Evolutionary conservation across 1,284 basidiomycete species (phyloP).

Genomic region (Rhodotorula sp.): DNA sequence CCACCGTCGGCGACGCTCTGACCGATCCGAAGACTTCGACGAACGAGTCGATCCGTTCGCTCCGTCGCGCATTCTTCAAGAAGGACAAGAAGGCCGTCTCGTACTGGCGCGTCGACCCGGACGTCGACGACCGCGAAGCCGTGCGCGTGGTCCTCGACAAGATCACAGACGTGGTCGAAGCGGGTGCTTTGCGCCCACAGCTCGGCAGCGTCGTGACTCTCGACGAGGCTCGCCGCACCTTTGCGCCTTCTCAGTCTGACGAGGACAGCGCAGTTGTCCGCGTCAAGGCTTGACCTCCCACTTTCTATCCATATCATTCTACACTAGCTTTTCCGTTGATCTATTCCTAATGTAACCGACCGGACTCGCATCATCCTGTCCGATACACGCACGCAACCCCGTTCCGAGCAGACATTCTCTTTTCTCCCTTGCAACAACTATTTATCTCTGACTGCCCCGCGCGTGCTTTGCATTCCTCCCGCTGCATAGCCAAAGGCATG

Average conservation of each 20-base stretch:
- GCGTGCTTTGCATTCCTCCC: too few relatives aligned
- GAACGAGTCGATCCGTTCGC: slow-evolving; percentile 40
- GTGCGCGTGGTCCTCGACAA: slow-evolving; percentile 35
- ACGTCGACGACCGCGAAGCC: slow-evolving; percentile 31
- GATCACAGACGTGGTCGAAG: slow-evolving; percentile 33
- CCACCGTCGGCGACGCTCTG: slow-evolving; percentile 49
- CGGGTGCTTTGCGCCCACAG: slow-evolving; percentile 26
- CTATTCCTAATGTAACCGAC: not conserved
- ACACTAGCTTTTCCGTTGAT: not conserved
- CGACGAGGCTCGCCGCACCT: slow-evolving; percentile 34
- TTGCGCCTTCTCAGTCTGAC: slow-evolving; percentile 14
- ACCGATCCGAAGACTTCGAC: slow-evolving; percentile 27
- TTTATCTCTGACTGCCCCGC: too few relatives aligned
- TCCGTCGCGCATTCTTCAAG: slow-evolving; percentile 51
- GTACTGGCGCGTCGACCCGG: slow-evolving; percentile 45
- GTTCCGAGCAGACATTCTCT: too few relatives aligned
- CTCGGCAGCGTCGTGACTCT: slow-evolving; percentile 28
- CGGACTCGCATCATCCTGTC: not conserved
- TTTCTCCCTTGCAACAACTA: too few relatives aligned
- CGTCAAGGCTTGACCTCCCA: slow-evolving; percentile 13
- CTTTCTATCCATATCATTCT: not conserved
- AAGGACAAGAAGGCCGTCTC: slow-evolving; percentile 51
- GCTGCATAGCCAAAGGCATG: too few relatives aligned
- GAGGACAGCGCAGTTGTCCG: slow-evolving; percentile 19
- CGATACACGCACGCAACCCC: too few relatives aligned